Evolutionary conservation across 2,329 filamentous ascomycete genomes (phyloP), one percentile per base, ranked within the genome.

Genomic region (Colletotrichum sp.): DNA sequence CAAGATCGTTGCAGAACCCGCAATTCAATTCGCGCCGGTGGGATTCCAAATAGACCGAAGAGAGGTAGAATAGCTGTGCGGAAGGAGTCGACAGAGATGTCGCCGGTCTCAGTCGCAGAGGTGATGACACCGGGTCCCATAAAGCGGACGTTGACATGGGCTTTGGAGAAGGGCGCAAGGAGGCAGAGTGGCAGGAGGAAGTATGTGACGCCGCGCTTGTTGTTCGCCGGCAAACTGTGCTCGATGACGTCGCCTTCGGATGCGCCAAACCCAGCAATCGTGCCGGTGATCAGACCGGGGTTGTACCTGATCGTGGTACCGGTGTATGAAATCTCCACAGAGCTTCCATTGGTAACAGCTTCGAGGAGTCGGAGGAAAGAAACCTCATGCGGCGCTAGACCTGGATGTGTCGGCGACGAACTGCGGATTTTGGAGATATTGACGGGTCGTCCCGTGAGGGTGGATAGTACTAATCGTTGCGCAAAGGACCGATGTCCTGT

Each of bases 281-380:
- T 94, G 77, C 97, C 97, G 0, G 95, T 97, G 81, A 99, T 98
- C 55, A 99, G 89, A 44, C 97, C 97, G 0, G 97, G 97, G 79
- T 95, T 94, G 86, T 98, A 99, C 48, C 96, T 93, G 72, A 99
- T 91, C 2, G 95, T 96, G 1, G 97, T 98, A 82, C 97, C 97
- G 2, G 96, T 98, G 87, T 98, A 97, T 13, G 96, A 98, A 80
- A 99, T 98, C 82, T 98, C 96, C 87, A 98, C 95, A 72, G 94
- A 93, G 74, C 94, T 95, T 86, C 97, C 97, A 88, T 99, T 99
- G 82, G 97, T 99, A 81, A 99, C 90, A 79, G 95, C 91, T 85
- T 98, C 97, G 82, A 99, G 93, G 22, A 99, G 94, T 73, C 97
- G 96, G 36, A 99, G 91, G 85, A 99, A 96, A 63, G 97, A 98